Percentiles rank a stretch among this genome's conserved stretches.
Evolutionary conservation across 345 rosid genomes (phyloP).

Genomic region (Gynandropsis gynandra): DNA sequence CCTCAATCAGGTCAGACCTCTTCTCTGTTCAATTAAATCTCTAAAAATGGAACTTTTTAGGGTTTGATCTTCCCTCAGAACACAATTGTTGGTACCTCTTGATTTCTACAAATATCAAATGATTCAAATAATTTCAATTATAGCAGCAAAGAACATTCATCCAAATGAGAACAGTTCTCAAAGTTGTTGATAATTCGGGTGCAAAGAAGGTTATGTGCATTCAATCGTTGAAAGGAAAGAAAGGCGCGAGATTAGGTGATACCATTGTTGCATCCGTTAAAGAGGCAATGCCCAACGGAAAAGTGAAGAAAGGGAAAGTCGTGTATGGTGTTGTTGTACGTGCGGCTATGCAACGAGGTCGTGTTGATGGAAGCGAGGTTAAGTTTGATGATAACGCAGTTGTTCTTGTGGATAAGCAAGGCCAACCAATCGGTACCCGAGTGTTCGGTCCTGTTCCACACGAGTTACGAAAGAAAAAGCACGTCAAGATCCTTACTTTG

Average conservation of each 20-base stretch:
- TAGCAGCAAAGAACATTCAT: constrained; percentile 29
- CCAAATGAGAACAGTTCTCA: constrained; percentile 84
- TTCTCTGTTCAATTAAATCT: too few species aligned
- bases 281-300: constrained; percentile 89
- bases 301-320: constrained; percentile 89
- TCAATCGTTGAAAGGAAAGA: constrained; percentile 65
- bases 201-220: constrained; percentile 90
- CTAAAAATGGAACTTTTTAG: too few species aligned
- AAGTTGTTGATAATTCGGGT: constrained; percentile 86
- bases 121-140: too few species aligned
- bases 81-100: too few species aligned
- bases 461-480: constrained; percentile 82
- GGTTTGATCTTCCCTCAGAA: too few species aligned
- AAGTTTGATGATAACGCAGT: constrained; percentile 90
- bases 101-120: too few species aligned
- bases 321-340: constrained; percentile 75
- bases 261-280: constrained; percentile 78
- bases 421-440: constrained; percentile 72
- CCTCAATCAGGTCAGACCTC: too few species aligned
- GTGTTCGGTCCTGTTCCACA: constrained; percentile 92
- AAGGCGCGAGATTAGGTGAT: constrained; percentile 80
- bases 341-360: constrained; percentile 86
- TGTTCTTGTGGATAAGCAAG: constrained; percentile 57
- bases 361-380: constrained; percentile 81
- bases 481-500: constrained; percentile 75